A percentile compares a stretch with the other conserved stretches of the same genome.
phyloP scores from a whole-genome alignment of 345 rosid species.

The Acer saccharum region DNA sequence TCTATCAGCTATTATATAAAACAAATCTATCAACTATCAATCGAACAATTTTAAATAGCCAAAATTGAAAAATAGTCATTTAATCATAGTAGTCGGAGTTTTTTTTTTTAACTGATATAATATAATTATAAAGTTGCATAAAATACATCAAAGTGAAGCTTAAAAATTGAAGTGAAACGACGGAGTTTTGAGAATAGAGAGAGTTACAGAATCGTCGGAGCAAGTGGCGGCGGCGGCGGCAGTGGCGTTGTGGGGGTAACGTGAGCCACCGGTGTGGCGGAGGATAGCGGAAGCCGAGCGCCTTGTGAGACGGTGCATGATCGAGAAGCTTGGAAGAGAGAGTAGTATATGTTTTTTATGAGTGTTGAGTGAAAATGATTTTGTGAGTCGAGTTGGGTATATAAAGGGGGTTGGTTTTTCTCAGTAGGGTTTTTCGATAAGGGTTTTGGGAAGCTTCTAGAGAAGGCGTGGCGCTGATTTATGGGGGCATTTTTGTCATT shows the following conservation, averaged over 20 bases:
- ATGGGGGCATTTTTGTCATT: no score
- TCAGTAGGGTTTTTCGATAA: constrained; percentile 56
- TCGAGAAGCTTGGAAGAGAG: not conserved
- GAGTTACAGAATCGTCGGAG: constrained; percentile 40
- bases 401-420: constrained; percentile 21
- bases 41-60: no score
- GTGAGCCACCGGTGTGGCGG: constrained; percentile 40
- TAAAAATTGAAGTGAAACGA: not conserved
- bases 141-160: not conserved
- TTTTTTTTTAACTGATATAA: no score
- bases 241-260: constrained; percentile 34
- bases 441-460: constrained; percentile 66
- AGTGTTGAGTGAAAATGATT: not conserved
- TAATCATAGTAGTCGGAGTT: no score
- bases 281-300: constrained; percentile 67
- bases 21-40: no score
- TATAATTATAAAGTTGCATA: no score
- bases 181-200: not conserved
- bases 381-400: not conserved
- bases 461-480: constrained; percentile 10
- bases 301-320: constrained; percentile 69
- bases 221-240: constrained; percentile 42
- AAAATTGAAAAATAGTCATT: no score
- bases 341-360: not conserved
- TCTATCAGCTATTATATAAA: no score